phyloP scores from a whole-genome alignment of 2,329 filamentous ascomycete genomes.

The Bipolaris bicolor region DNA sequence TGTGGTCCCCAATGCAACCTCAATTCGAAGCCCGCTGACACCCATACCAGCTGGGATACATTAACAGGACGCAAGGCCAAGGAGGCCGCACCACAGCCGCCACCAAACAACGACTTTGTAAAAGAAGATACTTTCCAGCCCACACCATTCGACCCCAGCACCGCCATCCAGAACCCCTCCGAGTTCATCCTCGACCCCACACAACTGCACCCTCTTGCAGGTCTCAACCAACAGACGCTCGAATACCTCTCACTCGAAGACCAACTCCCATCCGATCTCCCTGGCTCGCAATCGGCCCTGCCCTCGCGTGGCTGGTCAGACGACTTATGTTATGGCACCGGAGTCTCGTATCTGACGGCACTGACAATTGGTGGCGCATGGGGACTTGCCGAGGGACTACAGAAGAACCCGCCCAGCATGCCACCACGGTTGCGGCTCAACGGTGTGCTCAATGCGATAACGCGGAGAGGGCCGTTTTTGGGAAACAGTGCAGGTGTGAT shows the following conservation, averaged over 20 bases:
- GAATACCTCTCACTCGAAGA: conserved; percentile 97
- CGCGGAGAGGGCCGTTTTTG: conserved; percentile 88
- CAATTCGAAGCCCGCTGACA: conserved; percentile 8
- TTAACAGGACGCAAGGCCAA: conserved; percentile 65
- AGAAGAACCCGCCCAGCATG: conserved; percentile 70
- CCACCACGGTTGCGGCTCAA: conserved; percentile 93
- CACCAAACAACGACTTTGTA: conserved; percentile 39
- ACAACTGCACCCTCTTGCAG: conserved; percentile 88
- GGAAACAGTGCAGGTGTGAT: conserved; percentile 96
- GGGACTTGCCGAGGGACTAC: conserved; percentile 89
- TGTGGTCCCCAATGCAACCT: not conserved
- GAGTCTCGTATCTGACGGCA: conserved; percentile 89
- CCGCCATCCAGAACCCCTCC: conserved; percentile 76
- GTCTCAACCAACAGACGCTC: conserved; percentile 88
- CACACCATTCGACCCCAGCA: conserved; percentile 71
- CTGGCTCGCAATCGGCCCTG: conserved; percentile 83
- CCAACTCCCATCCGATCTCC: conserved; percentile 82
- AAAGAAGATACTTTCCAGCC: conserved; percentile 59
- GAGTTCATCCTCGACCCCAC: conserved; percentile 91
- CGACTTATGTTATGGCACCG: conserved; percentile 96
- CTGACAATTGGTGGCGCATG: conserved; percentile 85
- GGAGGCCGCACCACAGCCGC: conserved; percentile 51
- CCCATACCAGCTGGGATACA: conserved; percentile 56
- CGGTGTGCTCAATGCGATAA: conserved; percentile 92
- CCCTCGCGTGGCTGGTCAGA: conserved; percentile 97